Conservation (phyloP, 2,329 filamentous ascomycete genomes). For the Ceratocystis albifundus region DNA sequence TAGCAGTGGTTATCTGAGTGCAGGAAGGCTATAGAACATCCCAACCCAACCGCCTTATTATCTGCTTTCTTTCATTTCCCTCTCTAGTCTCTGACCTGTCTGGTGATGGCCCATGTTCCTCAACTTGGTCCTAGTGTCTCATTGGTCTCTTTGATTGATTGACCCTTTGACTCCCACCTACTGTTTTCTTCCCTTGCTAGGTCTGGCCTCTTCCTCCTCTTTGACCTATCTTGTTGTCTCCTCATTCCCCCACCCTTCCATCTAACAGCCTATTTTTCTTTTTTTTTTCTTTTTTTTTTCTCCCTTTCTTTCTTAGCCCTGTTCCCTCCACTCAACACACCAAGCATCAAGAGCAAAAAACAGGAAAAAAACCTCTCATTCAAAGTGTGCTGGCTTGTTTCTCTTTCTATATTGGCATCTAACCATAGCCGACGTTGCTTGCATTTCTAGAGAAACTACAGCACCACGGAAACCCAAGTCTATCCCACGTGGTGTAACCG, state of each 20-base stretch:
- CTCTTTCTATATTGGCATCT: neutral
- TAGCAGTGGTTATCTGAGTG: neutral
- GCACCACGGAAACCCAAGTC: slow-evolving; percentile 10
- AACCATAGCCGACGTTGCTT: slow-evolving; percentile 3
- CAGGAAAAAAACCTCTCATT: neutral
- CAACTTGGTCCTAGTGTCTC: neutral
- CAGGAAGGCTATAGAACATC: neutral
- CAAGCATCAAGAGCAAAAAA: neutral
- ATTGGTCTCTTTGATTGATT: neutral
- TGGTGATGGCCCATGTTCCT: neutral
- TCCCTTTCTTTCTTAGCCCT: neutral
- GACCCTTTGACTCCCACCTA: neutral
- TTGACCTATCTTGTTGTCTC: slow-evolving; percentile 3
- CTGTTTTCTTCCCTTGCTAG: neutral
- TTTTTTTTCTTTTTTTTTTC: neutral
- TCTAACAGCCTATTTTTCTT: neutral
- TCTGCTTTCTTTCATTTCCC: neutral
- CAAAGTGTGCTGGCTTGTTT: neutral
- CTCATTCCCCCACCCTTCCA: slow-evolving; percentile 5
- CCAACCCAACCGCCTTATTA: slow-evolving; percentile 4
- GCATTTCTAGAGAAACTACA: slow-evolving; percentile 9
- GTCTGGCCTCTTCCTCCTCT: neutral
- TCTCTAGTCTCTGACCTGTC: too few species aligned
- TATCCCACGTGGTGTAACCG: slow-evolving; percentile 18
- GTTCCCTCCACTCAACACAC: neutral